Percentiles rank a stretch among this genome's conserved stretches.
Conservation (phyloP, 257 asterid genomes). For the Oldenlandia corymbosa region DNA sequence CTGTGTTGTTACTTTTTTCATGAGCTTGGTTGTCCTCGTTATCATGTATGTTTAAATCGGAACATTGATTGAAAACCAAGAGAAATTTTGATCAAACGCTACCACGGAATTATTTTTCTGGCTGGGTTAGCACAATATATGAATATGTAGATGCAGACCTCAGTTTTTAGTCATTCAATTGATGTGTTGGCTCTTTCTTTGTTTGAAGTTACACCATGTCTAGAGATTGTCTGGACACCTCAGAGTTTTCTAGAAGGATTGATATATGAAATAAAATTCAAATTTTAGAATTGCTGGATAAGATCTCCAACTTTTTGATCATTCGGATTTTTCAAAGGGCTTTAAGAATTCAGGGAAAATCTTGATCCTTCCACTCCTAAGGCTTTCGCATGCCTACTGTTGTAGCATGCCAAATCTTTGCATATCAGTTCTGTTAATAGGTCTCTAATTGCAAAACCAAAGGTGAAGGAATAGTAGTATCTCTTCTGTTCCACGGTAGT, state of each 20-base stretch:
- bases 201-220: neutral
- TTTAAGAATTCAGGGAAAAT: neutral
- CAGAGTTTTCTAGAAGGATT: neutral
- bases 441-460: neutral
- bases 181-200: neutral
- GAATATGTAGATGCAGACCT: no score
- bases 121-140: neutral
- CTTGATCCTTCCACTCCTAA: neutral
- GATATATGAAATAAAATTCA: constrained; percentile 1
- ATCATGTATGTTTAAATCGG: neutral
- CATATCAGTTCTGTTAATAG: neutral
- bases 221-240: neutral
- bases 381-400: no score
- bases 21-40: no score
- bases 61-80: neutral
- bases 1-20: no score
- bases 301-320: neutral
- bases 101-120: neutral
- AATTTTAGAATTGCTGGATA: neutral
- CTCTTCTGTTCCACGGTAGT: neutral
- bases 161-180: no score
- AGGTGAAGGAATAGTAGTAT: neutral
- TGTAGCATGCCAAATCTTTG: neutral
- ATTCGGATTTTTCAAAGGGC: neutral
- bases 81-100: neutral